These are phyloP conservation scores for Vairimorpha ceranae DNA, from an alignment of 371 early-diverging fungal genomes.

Conservation along the genomic window DNA sequence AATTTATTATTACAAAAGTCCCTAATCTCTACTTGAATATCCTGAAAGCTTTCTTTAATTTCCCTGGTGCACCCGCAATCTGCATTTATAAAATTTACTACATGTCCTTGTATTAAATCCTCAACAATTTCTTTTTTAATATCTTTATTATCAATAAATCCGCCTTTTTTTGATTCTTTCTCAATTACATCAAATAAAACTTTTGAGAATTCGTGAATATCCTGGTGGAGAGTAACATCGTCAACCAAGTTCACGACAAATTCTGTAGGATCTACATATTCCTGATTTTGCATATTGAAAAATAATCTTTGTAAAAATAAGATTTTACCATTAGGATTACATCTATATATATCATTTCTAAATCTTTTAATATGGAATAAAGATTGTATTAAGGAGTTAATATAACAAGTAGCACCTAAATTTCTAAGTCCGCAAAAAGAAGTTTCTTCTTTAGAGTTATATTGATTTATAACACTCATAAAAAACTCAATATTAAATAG, in stretches of 20 bases:
- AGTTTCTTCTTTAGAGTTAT: constrained; percentile 26
- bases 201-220: constrained; percentile 63
- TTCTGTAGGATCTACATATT: constrained; percentile 23
- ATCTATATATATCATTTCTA: constrained; percentile 65
- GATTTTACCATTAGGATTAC: constrained; percentile 25
- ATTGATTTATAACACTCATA: constrained; percentile 3
- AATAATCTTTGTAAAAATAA: constrained; percentile 72
- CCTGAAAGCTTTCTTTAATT: constrained; percentile 60
- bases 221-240: constrained; percentile 59
- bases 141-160: too few relatives aligned
- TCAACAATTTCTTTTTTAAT: constrained; percentile 45
- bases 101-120: constrained; percentile 52
- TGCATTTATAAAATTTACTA: constrained; percentile 44
- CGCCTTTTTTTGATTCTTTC: constrained; percentile 51
- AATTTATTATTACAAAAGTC: constrained; percentile 26
- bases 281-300: constrained; percentile 63
- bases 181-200: constrained; percentile 60
- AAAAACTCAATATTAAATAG: constrained; percentile 5
- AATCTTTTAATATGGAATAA: constrained; percentile 87
- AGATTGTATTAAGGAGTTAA: constrained; percentile 93
- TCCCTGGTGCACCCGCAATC: constrained; percentile 55
- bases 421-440: constrained; percentile 72
- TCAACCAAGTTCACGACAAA: constrained; percentile 30
- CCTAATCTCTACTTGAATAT: constrained; percentile 54
- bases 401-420: constrained; percentile 97